These are phyloP conservation scores for Chaetoscypha palmicola DNA, from an alignment of 2,329 filamentous ascomycete species.

Conservation along the genomic window DNA sequence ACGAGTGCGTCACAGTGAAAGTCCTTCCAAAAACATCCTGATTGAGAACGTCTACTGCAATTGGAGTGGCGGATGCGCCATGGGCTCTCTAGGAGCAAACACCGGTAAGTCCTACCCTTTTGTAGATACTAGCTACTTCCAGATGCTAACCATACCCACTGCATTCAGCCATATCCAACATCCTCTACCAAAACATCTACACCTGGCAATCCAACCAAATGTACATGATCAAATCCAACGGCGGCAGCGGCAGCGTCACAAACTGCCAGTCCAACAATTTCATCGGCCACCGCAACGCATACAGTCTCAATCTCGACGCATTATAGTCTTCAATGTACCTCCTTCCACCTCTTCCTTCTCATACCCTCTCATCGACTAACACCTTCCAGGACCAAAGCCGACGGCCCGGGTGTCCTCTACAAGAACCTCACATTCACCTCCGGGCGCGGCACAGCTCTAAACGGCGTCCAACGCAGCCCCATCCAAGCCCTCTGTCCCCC, in stretches of 20 bases:
- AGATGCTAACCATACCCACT: too few species aligned
- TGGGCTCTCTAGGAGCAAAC: conserved; percentile 46
- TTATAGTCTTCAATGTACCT: conserved; percentile 40
- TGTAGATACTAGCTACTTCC: too few species aligned
- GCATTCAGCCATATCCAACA: conserved; percentile 38
- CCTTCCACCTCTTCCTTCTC: background rate
- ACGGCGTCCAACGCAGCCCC: conserved; percentile 45
- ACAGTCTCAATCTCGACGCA: conserved; percentile 48
- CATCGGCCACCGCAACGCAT: conserved; percentile 52
- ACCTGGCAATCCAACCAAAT: conserved; percentile 54
- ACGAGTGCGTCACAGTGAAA: conserved; percentile 55
- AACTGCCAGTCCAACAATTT: conserved; percentile 50
- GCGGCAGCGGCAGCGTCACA: conserved; percentile 45
- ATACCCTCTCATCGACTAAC: background rate
- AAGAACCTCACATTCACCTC: conserved; percentile 46
- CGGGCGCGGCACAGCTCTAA: conserved; percentile 47
- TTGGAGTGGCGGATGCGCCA: conserved; percentile 51
- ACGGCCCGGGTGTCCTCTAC: conserved; percentile 45
- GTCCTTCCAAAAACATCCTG: conserved; percentile 50
- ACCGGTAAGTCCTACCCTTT: conserved; percentile 24
- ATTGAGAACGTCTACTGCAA: conserved; percentile 56
- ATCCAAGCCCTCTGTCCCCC: conserved; percentile 46
- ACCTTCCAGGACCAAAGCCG: conserved; percentile 22
- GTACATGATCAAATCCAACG: conserved; percentile 56
- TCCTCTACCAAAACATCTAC: conserved; percentile 51